Evolutionary conservation across 164 flowering plant genomes (phyloP).

Genomic region (Tetrastigma voinierianum): DNA sequence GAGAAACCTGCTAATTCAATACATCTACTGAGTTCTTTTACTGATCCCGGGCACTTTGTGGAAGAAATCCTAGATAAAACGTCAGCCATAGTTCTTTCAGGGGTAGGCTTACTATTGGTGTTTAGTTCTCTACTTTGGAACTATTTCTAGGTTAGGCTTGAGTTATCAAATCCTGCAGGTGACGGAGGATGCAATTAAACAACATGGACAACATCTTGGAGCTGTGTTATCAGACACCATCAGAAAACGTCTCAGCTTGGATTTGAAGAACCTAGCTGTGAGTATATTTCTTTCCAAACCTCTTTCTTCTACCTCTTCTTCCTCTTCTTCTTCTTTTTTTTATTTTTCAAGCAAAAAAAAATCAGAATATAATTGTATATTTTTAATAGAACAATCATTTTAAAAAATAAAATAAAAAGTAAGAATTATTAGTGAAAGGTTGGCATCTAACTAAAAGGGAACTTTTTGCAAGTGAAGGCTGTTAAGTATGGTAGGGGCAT

Average conservation of each 20-base stretch:
- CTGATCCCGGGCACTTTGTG: slow-evolving; percentile 54
- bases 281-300: slow-evolving; percentile 27
- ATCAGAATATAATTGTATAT: no score
- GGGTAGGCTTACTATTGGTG: slow-evolving; percentile 35
- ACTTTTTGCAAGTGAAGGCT: no score
- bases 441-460: no score
- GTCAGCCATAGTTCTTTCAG: slow-evolving; percentile 51
- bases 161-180: slow-evolving; percentile 36
- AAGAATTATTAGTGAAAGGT: no score
- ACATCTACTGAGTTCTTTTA: slow-evolving; percentile 25
- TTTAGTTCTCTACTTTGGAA: neutral
- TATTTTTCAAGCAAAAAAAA: no score
- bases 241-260: slow-evolving; percentile 48
- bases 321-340: neutral
- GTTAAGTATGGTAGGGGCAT: no score
- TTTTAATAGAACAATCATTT: no score
- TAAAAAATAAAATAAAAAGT: no score
- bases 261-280: slow-evolving; percentile 64
- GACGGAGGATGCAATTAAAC: slow-evolving; percentile 41
- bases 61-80: slow-evolving; percentile 70
- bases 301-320: no score
- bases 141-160: neutral
- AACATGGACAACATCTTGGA: slow-evolving; percentile 61
- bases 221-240: slow-evolving; percentile 41
- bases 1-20: slow-evolving; percentile 24